phyloP scores from a whole-genome alignment of 192 early-diverging fungal genomes.

The Lunasporangiospora selenospora region DNA sequence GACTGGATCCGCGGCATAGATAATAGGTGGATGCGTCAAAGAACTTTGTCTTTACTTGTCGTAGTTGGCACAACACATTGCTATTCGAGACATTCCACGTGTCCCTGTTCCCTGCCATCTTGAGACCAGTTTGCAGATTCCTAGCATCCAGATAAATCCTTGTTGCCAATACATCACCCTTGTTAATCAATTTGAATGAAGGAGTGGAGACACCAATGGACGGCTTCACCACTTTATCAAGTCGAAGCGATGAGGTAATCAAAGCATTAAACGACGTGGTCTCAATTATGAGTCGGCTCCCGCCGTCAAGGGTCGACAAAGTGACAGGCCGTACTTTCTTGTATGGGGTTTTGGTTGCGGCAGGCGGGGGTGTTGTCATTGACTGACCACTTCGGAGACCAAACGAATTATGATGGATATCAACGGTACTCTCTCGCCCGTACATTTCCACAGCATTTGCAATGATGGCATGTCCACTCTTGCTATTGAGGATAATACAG shows the following conservation, averaged over 20 bases:
- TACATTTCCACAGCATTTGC: slow-evolving; percentile 27
- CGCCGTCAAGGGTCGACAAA: slow-evolving; percentile 1
- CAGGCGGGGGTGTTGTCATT: slow-evolving; percentile 8
- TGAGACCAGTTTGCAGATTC: slow-evolving; percentile 4
- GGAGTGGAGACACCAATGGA: slow-evolving; percentile 25
- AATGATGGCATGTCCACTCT: slow-evolving; percentile 22
- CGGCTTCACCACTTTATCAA: slow-evolving; percentile 10
- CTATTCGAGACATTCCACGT: slow-evolving; percentile 13
- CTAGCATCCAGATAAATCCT: slow-evolving; percentile 16
- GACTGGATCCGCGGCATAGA: slow-evolving; percentile 13
- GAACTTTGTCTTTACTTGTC: slow-evolving; percentile 25
- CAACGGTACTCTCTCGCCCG: slow-evolving; percentile 9
- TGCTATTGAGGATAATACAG: slow-evolving; percentile 15
- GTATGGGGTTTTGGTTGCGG: slow-evolving; percentile 4
- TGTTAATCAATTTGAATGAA: slow-evolving; percentile 1
- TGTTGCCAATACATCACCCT: slow-evolving; percentile 10
- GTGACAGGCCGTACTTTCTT: slow-evolving; percentile 13
- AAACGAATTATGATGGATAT: slow-evolving; percentile 20
- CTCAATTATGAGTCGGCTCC: slow-evolving; percentile 25
- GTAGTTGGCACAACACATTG: slow-evolving; percentile 18
- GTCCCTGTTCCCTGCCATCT: slow-evolving; percentile 10
- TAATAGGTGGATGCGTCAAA: slow-evolving; percentile 18
- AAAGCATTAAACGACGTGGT: slow-evolving; percentile 24
- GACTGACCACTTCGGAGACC: slow-evolving; percentile 7
- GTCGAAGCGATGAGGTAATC: slow-evolving; percentile 21